Evolutionary conservation across 441 rosid species (phyloP), one percentile per base, ranked within the genome.

Genomic region (Erodium texanum): DNA sequence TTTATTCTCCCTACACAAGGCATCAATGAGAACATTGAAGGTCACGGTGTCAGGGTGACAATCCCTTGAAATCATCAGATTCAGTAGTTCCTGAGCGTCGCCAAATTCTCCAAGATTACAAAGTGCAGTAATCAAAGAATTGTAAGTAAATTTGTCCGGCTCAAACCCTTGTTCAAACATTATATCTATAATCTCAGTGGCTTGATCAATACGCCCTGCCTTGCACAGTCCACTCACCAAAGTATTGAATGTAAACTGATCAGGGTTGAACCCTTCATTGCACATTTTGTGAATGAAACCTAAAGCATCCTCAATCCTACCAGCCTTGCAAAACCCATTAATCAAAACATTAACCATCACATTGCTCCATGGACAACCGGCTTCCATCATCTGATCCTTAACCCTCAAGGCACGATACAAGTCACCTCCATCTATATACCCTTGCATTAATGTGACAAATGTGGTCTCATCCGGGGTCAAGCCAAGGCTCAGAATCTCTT

Each of bases 141-240:
- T 90, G 41, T 90, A 90, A 0, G 97, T 90, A 68, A 81, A 87
- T 12, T 86, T 70, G 78, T 90, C 97, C 0, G 88, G 98, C 79
- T 93, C 93, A 63, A 85, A 83, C 45, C 98, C 95, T 45, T 89
- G 89, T 45, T 79, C 85, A 80, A 90, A 92, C 96, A 93, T 93
- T 85, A 83, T 74, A 70, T 89, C 93, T 92, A 89, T 80, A 48
- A 89, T 80, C 82, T 87, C 97, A 59, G 87, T 59, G 34, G 87
- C 93, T 59, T 93, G 97, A 70, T 87, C 85, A 70, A 88, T 92
- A 81, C 87, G 86, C 12, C 95, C 88, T 0, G 81, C 82, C 80
- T 78, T 90, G 74, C 93, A 87, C 82, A 93, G 81, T 50, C 97
- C 97, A 68, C 85, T 87, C 71, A 87, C 92, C 75, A 93, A 71